These are phyloP conservation scores for Tuctoria greenei DNA, from an alignment of 176 grass and related monocot species.

Conservation along the genomic window DNA sequence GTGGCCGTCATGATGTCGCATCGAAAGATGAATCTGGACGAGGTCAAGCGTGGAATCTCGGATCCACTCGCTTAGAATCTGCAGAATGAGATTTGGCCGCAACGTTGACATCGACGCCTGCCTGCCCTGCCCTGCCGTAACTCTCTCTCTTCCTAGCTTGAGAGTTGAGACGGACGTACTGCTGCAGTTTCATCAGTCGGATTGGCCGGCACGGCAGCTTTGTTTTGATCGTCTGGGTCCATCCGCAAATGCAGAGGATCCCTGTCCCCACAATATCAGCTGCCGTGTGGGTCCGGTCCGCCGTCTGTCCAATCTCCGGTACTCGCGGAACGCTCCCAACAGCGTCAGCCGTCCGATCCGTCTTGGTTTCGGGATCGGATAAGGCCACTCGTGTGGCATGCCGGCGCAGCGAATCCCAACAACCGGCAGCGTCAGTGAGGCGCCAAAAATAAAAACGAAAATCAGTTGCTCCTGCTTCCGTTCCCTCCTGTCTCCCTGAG, in stretches of 20 bases:
- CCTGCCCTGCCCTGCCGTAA: too few relatives aligned
- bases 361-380: not conserved
- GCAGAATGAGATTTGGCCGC: not conserved
- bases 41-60: slow-evolving; percentile 21
- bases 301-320: slow-evolving; percentile 13
- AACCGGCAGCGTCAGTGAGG: not conserved
- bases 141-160: too few relatives aligned
- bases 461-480: not conserved
- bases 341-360: not conserved
- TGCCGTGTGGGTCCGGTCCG: not conserved
- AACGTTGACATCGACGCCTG: too few relatives aligned
- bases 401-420: too few relatives aligned
- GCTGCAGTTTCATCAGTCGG: too few relatives aligned
- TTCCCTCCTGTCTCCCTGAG: not conserved
- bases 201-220: too few relatives aligned
- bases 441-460: not conserved
- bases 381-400: too few relatives aligned
- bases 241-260: too few relatives aligned
- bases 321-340: not conserved
- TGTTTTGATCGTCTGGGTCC: too few relatives aligned
- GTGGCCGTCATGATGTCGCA: too few relatives aligned
- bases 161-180: too few relatives aligned
- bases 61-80: slow-evolving; percentile 13
- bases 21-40: not conserved
- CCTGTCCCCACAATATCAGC: not conserved